A percentile compares a stretch with the other conserved stretches of the same genome.
Conservation (phyloP, 2,329 filamentous ascomycete genomes). For the Helotiales sp. region DNA sequence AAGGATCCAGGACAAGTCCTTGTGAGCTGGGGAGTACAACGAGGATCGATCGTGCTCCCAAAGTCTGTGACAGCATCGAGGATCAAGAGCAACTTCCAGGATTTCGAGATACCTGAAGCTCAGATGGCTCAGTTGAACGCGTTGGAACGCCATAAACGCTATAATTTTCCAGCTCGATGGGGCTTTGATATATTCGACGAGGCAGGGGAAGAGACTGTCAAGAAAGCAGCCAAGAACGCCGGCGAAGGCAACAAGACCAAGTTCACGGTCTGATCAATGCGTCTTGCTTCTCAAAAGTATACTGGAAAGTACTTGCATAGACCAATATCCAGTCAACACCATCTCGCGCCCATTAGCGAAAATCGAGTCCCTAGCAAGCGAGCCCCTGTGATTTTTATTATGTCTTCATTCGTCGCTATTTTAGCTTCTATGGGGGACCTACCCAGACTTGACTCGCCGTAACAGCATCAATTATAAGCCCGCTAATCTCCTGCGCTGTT, state of each 20-base stretch:
- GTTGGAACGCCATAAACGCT: slow-evolving; percentile 44
- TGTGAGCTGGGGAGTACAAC: slow-evolving; percentile 51
- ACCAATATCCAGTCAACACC: too few species aligned
- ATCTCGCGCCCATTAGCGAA: too few species aligned
- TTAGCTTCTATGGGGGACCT: too few species aligned
- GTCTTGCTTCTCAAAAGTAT: too few species aligned
- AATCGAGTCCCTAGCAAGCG: too few species aligned
- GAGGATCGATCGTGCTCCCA: slow-evolving; percentile 52
- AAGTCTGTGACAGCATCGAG: slow-evolving; percentile 51
- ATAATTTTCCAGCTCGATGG: slow-evolving; percentile 44
- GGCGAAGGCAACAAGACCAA: slow-evolving; percentile 46
- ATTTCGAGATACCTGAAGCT: slow-evolving; percentile 37
- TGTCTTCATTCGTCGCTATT: too few species aligned
- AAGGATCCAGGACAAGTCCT: slow-evolving; percentile 45
- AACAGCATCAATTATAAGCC: too few species aligned
- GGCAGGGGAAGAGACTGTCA: slow-evolving; percentile 46
- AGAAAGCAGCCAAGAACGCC: slow-evolving; percentile 47
- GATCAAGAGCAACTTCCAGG: slow-evolving; percentile 7
- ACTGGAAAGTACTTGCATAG: too few species aligned
- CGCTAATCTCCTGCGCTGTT: too few species aligned
- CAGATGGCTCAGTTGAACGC: slow-evolving; percentile 39
- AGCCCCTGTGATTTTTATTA: too few species aligned
- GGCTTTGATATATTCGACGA: slow-evolving; percentile 48
- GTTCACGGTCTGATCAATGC: slow-evolving; percentile 46
- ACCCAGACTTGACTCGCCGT: too few species aligned